phyloP scores from a whole-genome alignment of 345 rosid genomes.

The Camelina neglecta region DNA sequence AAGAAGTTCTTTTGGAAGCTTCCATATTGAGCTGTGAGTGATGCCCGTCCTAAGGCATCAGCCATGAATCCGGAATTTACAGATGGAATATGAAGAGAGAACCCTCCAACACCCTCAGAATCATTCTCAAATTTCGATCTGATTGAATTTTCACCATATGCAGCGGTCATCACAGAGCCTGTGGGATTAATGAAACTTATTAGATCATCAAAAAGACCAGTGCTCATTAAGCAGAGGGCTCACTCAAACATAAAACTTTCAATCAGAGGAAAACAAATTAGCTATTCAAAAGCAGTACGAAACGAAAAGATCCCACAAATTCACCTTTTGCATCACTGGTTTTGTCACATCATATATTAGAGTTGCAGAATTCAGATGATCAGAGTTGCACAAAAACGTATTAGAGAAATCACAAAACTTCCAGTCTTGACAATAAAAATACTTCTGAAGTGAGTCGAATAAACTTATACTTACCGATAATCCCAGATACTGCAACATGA shows the following conservation, averaged over 20 bases:
- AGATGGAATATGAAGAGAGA: constrained; percentile 55
- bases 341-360: neutral
- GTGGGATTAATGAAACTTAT: constrained; percentile 14
- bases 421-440: neutral
- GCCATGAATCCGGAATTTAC: constrained; percentile 66
- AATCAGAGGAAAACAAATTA: neutral
- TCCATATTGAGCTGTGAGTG: constrained; percentile 86
- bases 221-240: neutral
- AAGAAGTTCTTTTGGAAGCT: constrained; percentile 72
- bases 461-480: constrained; percentile 64
- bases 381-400: neutral
- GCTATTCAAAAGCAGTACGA: neutral
- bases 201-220: neutral
- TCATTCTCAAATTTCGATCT: constrained; percentile 48
- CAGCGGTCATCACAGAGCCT: constrained; percentile 75
- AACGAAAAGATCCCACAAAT: neutral
- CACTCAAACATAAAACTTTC: constrained; percentile 14
- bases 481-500: constrained; percentile 72
- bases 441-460: constrained; percentile 1
- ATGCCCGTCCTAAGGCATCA: constrained; percentile 73
- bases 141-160: constrained; percentile 63
- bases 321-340: constrained; percentile 5
- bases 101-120: constrained; percentile 47
- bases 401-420: neutral
- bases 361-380: neutral